Evolutionary conservation across 2,329 filamentous ascomycete genomes (phyloP).

Genomic region (Fusarium lyarnte): DNA sequence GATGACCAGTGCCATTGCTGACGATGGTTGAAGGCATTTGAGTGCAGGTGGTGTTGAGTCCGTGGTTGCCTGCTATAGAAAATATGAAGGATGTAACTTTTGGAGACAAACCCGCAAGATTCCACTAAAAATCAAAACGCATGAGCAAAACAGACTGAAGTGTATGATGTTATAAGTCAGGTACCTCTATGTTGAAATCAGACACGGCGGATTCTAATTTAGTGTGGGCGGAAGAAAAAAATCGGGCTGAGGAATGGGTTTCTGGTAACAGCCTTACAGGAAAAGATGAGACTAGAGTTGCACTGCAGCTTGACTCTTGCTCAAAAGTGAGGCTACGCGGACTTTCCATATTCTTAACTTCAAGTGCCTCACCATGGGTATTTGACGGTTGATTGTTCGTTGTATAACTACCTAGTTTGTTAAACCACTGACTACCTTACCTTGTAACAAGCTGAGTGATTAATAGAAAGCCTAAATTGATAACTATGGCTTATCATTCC

Average conservation of each 20-base stretch:
- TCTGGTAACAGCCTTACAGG: conserved; percentile 2
- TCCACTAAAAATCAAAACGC: not conserved
- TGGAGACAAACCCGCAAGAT: not conserved
- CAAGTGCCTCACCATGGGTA: not conserved
- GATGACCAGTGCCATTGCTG: conserved; percentile 15
- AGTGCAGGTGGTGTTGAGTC: not conserved
- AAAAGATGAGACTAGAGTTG: conserved; percentile 13
- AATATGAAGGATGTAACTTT: not conserved
- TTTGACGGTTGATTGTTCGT: not conserved
- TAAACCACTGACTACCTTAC: not conserved
- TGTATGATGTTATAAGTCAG: conserved; percentile 12
- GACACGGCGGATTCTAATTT: conserved; percentile 26
- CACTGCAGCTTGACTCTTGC: conserved; percentile 14
- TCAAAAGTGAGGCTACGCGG: not conserved
- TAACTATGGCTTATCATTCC: not conserved
- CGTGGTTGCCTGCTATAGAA: not conserved
- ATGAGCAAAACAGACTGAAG: conserved; percentile 14
- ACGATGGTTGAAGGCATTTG: conserved; percentile 36
- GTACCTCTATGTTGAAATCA: not conserved
- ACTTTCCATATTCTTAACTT: not conserved
- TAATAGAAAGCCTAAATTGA: not conserved
- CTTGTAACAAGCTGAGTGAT: not conserved
- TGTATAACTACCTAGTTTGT: too few species aligned
- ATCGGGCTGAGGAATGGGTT: conserved; percentile 31
- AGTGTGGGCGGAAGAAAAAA: conserved; percentile 35